Evolutionary conservation across 768 basidiomycete genomes (phyloP).

Genomic region (Macrolepiota dolichaula): DNA sequence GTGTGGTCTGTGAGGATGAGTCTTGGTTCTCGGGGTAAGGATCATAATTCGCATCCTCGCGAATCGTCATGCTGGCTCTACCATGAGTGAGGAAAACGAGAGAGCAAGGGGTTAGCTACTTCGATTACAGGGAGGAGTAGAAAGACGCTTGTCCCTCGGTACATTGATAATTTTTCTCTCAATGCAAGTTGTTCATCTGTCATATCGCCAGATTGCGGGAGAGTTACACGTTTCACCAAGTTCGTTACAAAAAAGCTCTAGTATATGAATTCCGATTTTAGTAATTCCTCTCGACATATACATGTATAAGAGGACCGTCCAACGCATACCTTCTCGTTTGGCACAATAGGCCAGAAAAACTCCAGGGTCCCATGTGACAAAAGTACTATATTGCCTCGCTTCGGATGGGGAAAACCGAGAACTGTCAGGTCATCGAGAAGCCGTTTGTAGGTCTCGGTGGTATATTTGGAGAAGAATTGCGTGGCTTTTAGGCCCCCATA

Average conservation of each 20-base stretch:
- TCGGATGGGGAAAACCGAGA: slow-evolving; percentile 39
- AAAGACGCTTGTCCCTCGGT: slow-evolving; percentile 6
- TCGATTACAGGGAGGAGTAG: neutral
- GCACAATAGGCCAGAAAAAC: slow-evolving; percentile 22
- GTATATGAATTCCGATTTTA: neutral
- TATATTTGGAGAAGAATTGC: slow-evolving; percentile 28
- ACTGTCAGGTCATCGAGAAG: slow-evolving; percentile 29
- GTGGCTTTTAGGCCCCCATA: slow-evolving; percentile 34
- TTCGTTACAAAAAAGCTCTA: slow-evolving; percentile 1
- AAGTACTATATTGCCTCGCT: slow-evolving; percentile 28
- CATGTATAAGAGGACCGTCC: neutral
- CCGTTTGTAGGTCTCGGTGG: slow-evolving; percentile 20
- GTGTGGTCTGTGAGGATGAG: neutral
- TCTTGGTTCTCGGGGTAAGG: neutral
- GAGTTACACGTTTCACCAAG: slow-evolving; percentile 5
- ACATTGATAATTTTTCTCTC: slow-evolving; percentile 28
- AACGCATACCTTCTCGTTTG: slow-evolving; percentile 19
- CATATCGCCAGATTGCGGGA: slow-evolving; percentile 1
- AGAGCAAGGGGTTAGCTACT: slow-evolving; percentile 4
- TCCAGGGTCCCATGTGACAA: slow-evolving; percentile 29
- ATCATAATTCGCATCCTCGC: slow-evolving; percentile 7
- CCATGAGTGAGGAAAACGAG: neutral
- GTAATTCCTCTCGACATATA: neutral
- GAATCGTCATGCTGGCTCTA: slow-evolving; percentile 14
- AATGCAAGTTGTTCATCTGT: slow-evolving; percentile 4